A percentile compares a stretch with the other conserved stretches of the same genome.
Evolutionary conservation across 768 basidiomycete species (phyloP).

Genomic region (Myochromella boudieri): DNA sequence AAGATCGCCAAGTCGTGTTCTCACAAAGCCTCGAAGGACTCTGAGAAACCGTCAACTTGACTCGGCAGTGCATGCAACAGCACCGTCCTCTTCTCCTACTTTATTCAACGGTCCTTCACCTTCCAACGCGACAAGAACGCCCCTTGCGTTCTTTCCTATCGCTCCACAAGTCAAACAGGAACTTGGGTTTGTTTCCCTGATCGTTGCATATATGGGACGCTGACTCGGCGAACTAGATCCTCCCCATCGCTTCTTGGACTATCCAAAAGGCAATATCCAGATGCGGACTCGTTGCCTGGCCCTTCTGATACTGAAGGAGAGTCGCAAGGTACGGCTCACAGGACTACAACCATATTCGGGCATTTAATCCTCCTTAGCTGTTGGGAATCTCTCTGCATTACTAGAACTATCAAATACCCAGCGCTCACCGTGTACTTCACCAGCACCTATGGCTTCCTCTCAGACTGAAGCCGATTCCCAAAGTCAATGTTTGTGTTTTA

Average conservation of each 20-base stretch:
- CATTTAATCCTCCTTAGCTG: conserved; percentile 2
- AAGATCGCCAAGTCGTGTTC: not conserved
- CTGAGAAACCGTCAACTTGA: conserved; percentile 3
- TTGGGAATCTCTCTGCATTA: not conserved
- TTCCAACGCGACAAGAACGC: conserved; percentile 15
- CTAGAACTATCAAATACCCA: conserved; percentile 9
- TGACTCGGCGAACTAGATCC: not conserved
- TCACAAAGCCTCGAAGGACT: conserved; percentile 8
- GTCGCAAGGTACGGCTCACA: conserved; percentile 30
- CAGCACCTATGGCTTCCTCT: conserved; percentile 10
- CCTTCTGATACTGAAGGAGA: conserved; percentile 42
- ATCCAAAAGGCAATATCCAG: conserved; percentile 8
- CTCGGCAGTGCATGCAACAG: not conserved
- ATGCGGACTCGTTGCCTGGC: conserved; percentile 14
- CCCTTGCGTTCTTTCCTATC: conserved; percentile 24
- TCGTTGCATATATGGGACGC: not conserved
- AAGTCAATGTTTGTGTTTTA: conserved; percentile 13
- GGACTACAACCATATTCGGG: not conserved
- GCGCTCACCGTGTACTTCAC: conserved; percentile 10
- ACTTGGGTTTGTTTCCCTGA: conserved; percentile 13
- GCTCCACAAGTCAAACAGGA: conserved; percentile 17
- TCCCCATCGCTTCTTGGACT: conserved; percentile 2
- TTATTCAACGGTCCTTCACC: conserved; percentile 12
- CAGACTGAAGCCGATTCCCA: conserved; percentile 22
- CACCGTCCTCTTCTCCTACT: conserved; percentile 24